Conservation (phyloP, 805 yeast species). For the Millerozyma acaciae region DNA sequence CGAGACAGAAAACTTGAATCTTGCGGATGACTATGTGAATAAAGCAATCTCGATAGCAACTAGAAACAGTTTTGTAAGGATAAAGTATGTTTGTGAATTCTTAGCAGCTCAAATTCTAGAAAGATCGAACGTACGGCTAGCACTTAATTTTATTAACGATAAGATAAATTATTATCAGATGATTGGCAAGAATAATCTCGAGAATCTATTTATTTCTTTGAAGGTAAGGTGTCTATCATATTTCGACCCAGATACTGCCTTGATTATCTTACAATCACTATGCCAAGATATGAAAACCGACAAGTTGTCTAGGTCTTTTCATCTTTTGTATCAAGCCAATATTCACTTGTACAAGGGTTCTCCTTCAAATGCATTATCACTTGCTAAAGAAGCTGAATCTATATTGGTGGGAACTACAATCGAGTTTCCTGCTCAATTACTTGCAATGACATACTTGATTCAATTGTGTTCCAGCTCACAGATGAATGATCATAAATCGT, state of each 20-base stretch:
- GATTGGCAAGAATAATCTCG: slow-evolving; percentile 12
- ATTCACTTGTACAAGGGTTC: slow-evolving; percentile 27
- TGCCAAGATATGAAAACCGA: slow-evolving; percentile 9
- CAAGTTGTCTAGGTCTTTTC: slow-evolving; percentile 16
- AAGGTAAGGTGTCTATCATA: slow-evolving; percentile 28
- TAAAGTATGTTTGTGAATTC: slow-evolving; percentile 30
- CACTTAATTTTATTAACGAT: slow-evolving; percentile 28
- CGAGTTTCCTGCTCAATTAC: slow-evolving; percentile 27
- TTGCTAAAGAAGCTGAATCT: slow-evolving; percentile 14
- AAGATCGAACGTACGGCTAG: slow-evolving; percentile 17
- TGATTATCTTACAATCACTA: slow-evolving; percentile 14
- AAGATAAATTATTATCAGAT: slow-evolving; percentile 16
- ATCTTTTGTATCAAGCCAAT: slow-evolving; percentile 25
- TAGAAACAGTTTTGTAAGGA: slow-evolving; percentile 19
- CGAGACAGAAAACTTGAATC: slow-evolving; percentile 39
- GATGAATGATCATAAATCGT: slow-evolving; percentile 18
- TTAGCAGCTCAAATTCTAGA: slow-evolving; percentile 36
- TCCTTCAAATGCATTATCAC: slow-evolving; percentile 14
- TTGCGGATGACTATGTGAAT: slow-evolving; percentile 39
- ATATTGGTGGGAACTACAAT: slow-evolving; percentile 4
- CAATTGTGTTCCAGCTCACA: slow-evolving; percentile 23
- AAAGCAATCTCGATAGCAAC: slow-evolving; percentile 25
- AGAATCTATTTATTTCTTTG: slow-evolving; percentile 26
- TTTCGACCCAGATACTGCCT: slow-evolving; percentile 21
- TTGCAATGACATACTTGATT: slow-evolving; percentile 25